Evolutionary conservation across 208 protist species (phyloP), one percentile per base, ranked within the genome.

Genomic region (Tritrichomonas foetus): DNA sequence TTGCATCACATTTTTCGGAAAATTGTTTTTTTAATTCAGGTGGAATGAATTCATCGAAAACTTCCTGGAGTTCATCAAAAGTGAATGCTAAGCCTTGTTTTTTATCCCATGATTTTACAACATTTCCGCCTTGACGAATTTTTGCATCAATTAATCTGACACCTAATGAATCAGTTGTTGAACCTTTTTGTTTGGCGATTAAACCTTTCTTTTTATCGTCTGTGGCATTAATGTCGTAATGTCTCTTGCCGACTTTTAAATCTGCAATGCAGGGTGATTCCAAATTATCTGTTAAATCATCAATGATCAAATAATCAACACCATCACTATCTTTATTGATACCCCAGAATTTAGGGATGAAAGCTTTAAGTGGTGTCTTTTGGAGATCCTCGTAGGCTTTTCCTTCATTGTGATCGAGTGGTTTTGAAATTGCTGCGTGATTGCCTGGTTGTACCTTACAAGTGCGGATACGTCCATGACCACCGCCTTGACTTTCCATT

Each of bases 101-200:
- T 49, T 57, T 53, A 20, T 89, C 78, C 30, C 47, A 30, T 33
- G 9, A 41, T n/a, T 55, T n/a, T 13, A 89, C 27, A 55, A 33
- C 27, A 47, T 57, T 0, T 8, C 47, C 47, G 57, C 57, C 36
- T 36, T 53, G 33, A 30, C 3, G 3, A 55, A 50, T 25, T 57
- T 89, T 89, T 14, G 27, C 22, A 33, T 49, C 78, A 39, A 57
- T 57, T 33, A 89, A 8, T 39, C 78, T 41, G 39, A 89, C 78
- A 89, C 78, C 78, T 39, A 47, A 47, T 57, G 78, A 89, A 57
- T 89, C 47, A 9, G 78, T 89, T 89, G 78, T 89, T 20, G 78
- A 89, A 5, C 78, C 78, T 16, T 53, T 16, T 61, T 89, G 78
- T 36, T 89, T 89, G 1, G 3, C n/a, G 5, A 89, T 3, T 39